Evolutionary conservation across 2,329 filamentous ascomycete species (phyloP), one percentile per base, ranked within the genome.

Genomic region (Zymoseptoria passerinii): DNA sequence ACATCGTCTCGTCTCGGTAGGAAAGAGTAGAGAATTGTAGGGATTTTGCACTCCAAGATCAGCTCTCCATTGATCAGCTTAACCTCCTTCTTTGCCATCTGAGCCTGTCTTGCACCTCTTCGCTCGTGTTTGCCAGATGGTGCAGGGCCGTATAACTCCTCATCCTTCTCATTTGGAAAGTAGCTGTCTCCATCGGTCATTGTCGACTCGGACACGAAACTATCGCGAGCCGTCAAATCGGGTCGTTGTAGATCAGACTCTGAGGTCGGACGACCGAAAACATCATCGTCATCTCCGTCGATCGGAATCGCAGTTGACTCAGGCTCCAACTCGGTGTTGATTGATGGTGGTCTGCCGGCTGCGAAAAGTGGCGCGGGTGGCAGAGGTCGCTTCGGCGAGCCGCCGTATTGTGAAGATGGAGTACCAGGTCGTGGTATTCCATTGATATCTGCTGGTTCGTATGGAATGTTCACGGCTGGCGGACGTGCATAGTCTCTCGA

Each of bases 41-140:
- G 94, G 65, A 99, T 99, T 77, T 99, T 99, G 81, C 94, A 97
- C 77, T 99, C 94, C 52, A 99, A 81, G 59, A 99, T 92, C 55
- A 99, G 85, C 75, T 99, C 92, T 70, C 94, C 94, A 71, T 99
- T 97, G 81, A 97, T 95, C 50, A 99, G 83, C 68, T 90, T 87
- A 56, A 99, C 94, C 73, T 97, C 92, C 71, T 95, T 96, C 75
- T 87, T 94, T 9, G 88, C 84, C 83, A 92, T 92, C 68, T 96
- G 90, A 2, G 90, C 90, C 28, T 88, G 83, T 64, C 92, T 85
- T 28, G 92, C 90, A 58, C 94, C 94, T 68, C 94, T 83, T 57
- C 94, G 85, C 70, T 90, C 86, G 71, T 99, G 94, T 58, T 89
- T 88, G 8, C 90, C 90, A 56, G 88, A 83, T 0, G 94, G 94